Base-by-base conservation (phyloP, 352 stramenopile genomes). In the Pythium sukuiense region DNA sequence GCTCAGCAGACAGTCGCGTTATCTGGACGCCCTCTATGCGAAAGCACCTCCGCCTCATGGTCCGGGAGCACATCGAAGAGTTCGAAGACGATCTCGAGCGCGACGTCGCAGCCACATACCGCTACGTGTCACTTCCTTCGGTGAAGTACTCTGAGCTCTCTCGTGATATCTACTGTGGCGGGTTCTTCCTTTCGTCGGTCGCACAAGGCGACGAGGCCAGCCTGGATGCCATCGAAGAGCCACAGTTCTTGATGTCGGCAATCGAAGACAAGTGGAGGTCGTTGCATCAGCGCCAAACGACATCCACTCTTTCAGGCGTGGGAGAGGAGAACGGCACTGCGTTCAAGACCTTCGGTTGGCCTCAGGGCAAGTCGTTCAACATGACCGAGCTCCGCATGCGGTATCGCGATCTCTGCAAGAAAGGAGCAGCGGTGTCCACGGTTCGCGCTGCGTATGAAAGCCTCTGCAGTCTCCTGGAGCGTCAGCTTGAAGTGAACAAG, bases 211-310 rank as follows among this genome's bases (percentile, higher is more conserved):
- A 73, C n/a, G 65, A 84, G 43, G 64, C 71, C 0, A 76, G 87
- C 59, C 37, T 86, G 5, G 81, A 90, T 68, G 69, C 80, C 14
- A 85, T 93, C 29, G 85, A 93, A 50, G 77, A 93, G 56, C 85
- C 85, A 26, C 74, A 92, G 45, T 76, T 88, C 32, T 35, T 92
- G 39, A 92, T 93, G 83, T 76, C 76, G 33, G 88, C 75, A 52
- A 90, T 92, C 32, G 83, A 92, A 67, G 82, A 91, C 24, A 92
- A 91, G 58, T 93, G 85, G 85, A 70, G 75, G 24, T 81, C 80
- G 16, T 61, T 92, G 24, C 65, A 69, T 50, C 72, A 78, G 12
- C 79, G 78, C 18, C 80, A 91, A 65, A 63, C 71, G 1, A 63
- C 83, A 56, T 37, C 57, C 7, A 74, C 73, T 12, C 67, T 81